Percentiles rank a stretch among this genome's conserved stretches.
phyloP scores from a whole-genome alignment of 2,329 filamentous ascomycete species.

The Exophiala oligosperma region DNA sequence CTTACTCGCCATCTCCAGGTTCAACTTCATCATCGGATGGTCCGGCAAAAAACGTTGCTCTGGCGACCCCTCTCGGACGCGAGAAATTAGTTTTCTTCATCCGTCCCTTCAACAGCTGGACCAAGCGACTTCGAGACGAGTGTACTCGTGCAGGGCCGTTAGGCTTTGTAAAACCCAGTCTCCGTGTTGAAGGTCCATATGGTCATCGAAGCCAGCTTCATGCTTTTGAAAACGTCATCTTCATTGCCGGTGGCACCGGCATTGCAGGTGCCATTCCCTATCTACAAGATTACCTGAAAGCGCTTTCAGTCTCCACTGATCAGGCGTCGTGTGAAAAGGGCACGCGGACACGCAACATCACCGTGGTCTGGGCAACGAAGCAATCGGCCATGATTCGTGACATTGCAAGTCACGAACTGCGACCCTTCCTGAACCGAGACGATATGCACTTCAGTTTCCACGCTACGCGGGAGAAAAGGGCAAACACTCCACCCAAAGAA shows the following conservation, averaged over 20 bases:
- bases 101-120: constrained; percentile 54
- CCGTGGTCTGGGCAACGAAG: constrained; percentile 37
- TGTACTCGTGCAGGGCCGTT: constrained; percentile 32
- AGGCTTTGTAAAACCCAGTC: constrained; percentile 32
- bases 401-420: constrained; percentile 33
- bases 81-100: constrained; percentile 50
- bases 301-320: no score
- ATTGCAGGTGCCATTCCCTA: constrained; percentile 49
- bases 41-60: not conserved
- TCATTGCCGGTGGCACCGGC: constrained; percentile 43
- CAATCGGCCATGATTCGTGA: constrained; percentile 35
- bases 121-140: constrained; percentile 43
- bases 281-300: constrained; percentile 29
- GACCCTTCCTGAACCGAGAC: constrained; percentile 28
- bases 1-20: not conserved
- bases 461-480: constrained; percentile 23
- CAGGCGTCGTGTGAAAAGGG: not conserved
- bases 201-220: constrained; percentile 44
- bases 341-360: constrained; percentile 33
- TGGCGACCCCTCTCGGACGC: constrained; percentile 11
- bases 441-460: constrained; percentile 37
- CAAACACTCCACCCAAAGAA: not conserved
- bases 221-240: constrained; percentile 52
- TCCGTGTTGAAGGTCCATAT: constrained; percentile 55
- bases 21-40: not conserved